These are phyloP conservation scores for Thermomyces lanuginosus DNA, from an alignment of 2,329 filamentous ascomycete genomes.

Conservation along the genomic window DNA sequence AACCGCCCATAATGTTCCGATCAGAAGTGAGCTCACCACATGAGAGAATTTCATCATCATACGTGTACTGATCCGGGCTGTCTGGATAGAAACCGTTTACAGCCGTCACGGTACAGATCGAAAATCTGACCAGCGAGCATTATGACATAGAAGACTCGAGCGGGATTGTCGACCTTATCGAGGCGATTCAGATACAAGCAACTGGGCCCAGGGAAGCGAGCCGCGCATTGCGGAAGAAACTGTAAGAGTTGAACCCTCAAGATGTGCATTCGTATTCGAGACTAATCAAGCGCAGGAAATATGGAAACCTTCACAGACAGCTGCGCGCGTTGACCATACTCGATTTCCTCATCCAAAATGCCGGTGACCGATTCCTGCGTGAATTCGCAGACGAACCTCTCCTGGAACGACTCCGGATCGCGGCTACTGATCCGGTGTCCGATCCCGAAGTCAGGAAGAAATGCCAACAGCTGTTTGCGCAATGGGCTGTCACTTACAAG, in stretches of 20 bases:
- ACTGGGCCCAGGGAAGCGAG: conserved; percentile 80
- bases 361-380: conserved; percentile 70
- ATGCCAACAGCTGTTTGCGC: conserved; percentile 68
- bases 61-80: conserved; percentile 4
- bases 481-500: conserved; percentile 75
- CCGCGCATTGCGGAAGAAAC: conserved; percentile 85
- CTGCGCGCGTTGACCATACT: conserved; percentile 74
- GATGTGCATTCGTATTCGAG: background rate
- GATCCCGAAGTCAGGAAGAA: conserved; percentile 77
- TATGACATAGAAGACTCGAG: conserved; percentile 83
- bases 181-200: conserved; percentile 77
- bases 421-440: conserved; percentile 68
- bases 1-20: conserved; percentile 18
- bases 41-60: background rate
- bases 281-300: conserved; percentile 44
- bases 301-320: conserved; percentile 86
- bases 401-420: conserved; percentile 75
- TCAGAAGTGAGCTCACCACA: conserved; percentile 5
- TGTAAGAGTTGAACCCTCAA: conserved; percentile 34
- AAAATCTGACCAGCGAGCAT: conserved; percentile 74
- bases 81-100: conserved; percentile 62
- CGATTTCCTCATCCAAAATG: conserved; percentile 89
- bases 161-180: conserved; percentile 84
- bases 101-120: conserved; percentile 81
- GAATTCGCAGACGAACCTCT: conserved; percentile 80